phyloP scores from a whole-genome alignment of 2,329 filamentous ascomycete genomes.

The Bipolaris sorokiniana region DNA sequence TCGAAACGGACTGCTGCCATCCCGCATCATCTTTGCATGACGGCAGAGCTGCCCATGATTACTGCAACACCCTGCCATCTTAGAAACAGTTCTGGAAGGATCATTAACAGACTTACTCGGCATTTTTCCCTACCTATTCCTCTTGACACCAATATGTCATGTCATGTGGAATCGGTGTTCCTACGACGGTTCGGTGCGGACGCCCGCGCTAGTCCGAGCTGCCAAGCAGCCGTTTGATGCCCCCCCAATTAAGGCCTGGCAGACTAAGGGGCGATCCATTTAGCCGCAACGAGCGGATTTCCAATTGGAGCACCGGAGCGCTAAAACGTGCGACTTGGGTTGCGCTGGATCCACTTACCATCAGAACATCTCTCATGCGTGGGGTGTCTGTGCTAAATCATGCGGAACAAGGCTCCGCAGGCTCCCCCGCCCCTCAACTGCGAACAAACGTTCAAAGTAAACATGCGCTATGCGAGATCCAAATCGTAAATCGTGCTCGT shows the following conservation, averaged over 20 bases:
- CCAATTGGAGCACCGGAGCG: constrained; percentile 3
- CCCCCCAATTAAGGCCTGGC: constrained; percentile 11
- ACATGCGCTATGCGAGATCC: neutral
- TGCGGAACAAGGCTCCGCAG: neutral
- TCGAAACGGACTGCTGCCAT: neutral
- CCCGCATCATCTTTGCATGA: neutral
- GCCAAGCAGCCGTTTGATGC: constrained; percentile 12
- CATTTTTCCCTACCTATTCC: neutral
- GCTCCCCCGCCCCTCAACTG: neutral
- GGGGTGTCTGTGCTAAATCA: neutral
- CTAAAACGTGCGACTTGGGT: constrained; percentile 2
- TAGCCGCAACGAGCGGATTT: constrained; percentile 8
- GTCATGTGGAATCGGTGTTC: neutral
- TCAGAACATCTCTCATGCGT: neutral
- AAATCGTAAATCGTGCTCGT: neutral
- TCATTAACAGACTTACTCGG: neutral
- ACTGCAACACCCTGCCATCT: neutral
- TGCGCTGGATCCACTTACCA: neutral
- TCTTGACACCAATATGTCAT: neutral
- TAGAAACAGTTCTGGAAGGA: neutral
- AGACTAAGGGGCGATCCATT: constrained; percentile 8
- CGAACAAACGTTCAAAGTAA: neutral
- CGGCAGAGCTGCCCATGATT: neutral
- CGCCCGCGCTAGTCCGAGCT: constrained; percentile 3
- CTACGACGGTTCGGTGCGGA: constrained; percentile 9